phyloP scores from a whole-genome alignment of 768 basidiomycete genomes.

The Mycena rosella region DNA sequence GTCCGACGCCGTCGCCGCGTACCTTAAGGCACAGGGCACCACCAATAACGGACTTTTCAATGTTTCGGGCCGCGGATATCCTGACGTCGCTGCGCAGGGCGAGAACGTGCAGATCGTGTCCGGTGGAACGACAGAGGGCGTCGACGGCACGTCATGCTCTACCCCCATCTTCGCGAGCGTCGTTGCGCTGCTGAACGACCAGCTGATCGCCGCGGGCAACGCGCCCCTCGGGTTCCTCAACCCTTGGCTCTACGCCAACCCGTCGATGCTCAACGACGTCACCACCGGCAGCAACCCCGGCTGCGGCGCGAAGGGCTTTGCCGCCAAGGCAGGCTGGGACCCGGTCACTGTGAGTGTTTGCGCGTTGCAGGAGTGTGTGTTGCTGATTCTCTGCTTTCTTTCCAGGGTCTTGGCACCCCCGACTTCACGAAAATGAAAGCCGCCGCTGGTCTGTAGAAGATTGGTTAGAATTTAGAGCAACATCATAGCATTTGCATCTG shows the following conservation, averaged over 20 bases:
- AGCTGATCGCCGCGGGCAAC: constrained; percentile 23
- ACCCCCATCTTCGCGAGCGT: constrained; percentile 27
- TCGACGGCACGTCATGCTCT: constrained; percentile 34
- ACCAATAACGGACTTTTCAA: constrained; percentile 50
- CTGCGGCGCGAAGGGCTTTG: constrained; percentile 23
- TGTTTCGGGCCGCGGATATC: constrained; percentile 50
- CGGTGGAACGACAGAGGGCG: constrained; percentile 13
- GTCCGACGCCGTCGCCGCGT: constrained; percentile 43
- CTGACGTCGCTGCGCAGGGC: constrained; percentile 38
- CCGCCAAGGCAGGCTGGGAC: constrained; percentile 23
- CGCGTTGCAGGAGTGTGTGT: background rate
- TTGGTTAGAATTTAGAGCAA: background rate
- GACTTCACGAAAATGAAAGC: constrained; percentile 21
- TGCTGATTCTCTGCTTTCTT: background rate
- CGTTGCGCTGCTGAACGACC: constrained; percentile 28
- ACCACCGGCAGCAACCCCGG: constrained; percentile 30
- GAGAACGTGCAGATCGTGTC: constrained; percentile 32
- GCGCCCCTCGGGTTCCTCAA: constrained; percentile 32
- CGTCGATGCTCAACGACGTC: constrained; percentile 29
- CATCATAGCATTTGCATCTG: constrained; percentile 9
- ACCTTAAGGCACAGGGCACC: constrained; percentile 33
- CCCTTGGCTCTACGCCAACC: constrained; percentile 28
- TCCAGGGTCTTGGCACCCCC: constrained; percentile 28
- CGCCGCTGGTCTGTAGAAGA: constrained; percentile 21
- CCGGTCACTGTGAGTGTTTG: constrained; percentile 14